phyloP scores from a whole-genome alignment of 805 yeast genomes.

The Nakazawaea laoshanensis region DNA sequence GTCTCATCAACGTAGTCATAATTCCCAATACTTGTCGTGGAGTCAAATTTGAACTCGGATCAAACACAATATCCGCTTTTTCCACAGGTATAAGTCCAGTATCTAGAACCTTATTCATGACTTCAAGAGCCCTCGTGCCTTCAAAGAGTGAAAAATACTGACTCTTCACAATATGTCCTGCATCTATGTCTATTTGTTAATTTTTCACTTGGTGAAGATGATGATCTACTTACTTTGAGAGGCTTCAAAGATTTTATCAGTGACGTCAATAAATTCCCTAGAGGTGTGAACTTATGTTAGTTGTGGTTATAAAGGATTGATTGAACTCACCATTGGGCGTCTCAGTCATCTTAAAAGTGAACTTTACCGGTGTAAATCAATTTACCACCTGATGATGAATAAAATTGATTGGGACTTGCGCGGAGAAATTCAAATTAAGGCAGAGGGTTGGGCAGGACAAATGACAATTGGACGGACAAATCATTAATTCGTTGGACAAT shows the following conservation, averaged over 20 bases:
- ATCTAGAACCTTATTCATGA: conserved; percentile 64
- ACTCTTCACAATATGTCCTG: conserved; percentile 51
- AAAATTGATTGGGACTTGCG: no score
- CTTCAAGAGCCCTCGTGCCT: conserved; percentile 84
- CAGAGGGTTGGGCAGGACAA: no score
- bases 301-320: no score
- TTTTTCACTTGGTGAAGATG: neutral
- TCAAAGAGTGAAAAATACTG: conserved; percentile 61
- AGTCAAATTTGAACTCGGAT: no score
- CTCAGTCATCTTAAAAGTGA: no score
- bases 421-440: no score
- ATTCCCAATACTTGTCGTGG: conserved; percentile 43
- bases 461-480: no score
- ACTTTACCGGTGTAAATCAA: no score
- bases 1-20: conserved; percentile 42
- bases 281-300: no score
- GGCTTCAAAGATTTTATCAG: conserved; percentile 36
- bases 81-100: conserved; percentile 55
- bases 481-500: no score
- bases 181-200: conserved; percentile 21
- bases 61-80: conserved; percentile 36
- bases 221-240: conserved; percentile 15
- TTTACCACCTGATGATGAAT: no score
- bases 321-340: no score
- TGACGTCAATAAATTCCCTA: conserved; percentile 55